Conservation (phyloP, 1,284 basidiomycete genomes). For the Ganoderma multipileum region DNA sequence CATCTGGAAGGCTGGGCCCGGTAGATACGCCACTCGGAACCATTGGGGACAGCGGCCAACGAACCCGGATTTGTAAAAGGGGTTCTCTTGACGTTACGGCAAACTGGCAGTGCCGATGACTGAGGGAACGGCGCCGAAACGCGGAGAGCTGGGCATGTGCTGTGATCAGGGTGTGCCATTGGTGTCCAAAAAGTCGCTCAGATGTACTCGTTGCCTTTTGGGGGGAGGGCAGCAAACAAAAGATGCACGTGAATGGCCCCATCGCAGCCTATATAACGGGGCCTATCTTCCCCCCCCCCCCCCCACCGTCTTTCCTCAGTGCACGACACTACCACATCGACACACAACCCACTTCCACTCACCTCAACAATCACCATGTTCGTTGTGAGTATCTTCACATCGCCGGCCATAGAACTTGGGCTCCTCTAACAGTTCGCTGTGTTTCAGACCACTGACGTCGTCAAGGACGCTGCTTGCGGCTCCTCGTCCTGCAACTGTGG, state of each 20-base stretch:
- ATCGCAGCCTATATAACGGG: conserved; percentile 25
- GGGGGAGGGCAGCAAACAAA: conserved; percentile 6
- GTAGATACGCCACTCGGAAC: conserved; percentile 10
- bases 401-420: not conserved
- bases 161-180: conserved; percentile 16
- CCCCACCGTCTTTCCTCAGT: conserved; percentile 11
- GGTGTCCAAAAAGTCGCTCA: conserved; percentile 28
- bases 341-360: conserved; percentile 13
- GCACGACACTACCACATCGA: conserved; percentile 16
- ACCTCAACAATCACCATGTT: conserved; percentile 19
- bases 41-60: not conserved
- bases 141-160: conserved; percentile 14
- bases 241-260: conserved; percentile 24
- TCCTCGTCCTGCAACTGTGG: conserved; percentile 58
- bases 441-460: conserved; percentile 46
- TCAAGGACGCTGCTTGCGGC: conserved; percentile 58
- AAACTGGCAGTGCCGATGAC: conserved; percentile 12
- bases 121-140: conserved; percentile 9
- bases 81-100: conserved; percentile 13
- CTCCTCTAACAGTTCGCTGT: not conserved
- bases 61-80: not conserved
- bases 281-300: not conserved
- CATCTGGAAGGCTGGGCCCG: not conserved
- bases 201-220: conserved; percentile 24
- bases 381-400: conserved; percentile 21